Conservation (phyloP, 495 filamentous ascomycete species). For the Lasiosphaeria miniovina region DNA sequence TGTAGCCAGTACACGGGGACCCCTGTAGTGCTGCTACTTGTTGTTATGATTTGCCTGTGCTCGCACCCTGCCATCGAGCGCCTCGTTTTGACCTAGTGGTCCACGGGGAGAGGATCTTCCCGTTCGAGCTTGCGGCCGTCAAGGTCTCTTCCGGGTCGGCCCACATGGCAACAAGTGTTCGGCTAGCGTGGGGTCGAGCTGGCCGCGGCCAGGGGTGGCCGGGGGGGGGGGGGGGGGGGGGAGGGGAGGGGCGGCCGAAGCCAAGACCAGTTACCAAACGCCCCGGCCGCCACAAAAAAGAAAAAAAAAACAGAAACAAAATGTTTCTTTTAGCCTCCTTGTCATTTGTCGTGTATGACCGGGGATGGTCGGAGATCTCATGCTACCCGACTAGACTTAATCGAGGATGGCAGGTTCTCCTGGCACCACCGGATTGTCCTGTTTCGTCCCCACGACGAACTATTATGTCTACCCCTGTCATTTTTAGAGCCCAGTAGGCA, state of each 20-base stretch:
- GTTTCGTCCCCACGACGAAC: neutral
- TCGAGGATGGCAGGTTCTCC: neutral
- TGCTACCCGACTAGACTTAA: conserved; percentile 5
- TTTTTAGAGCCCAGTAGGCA: neutral
- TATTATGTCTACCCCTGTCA: neutral
- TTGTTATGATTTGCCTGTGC: conserved; percentile 2
- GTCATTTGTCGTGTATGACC: neutral
- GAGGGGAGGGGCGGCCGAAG: conserved; percentile 1
- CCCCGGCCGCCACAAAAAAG: conserved; percentile 11
- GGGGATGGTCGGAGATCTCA: conserved; percentile 7
- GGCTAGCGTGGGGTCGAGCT: conserved; percentile 27
- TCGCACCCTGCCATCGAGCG: conserved; percentile 18
- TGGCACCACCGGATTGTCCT: conserved; percentile 1
- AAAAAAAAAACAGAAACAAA: conserved; percentile 20
- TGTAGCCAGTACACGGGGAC: conserved; percentile 3
- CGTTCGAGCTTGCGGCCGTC: conserved; percentile 23
- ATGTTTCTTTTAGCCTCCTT: conserved; percentile 19
- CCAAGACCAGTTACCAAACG: conserved; percentile 8
- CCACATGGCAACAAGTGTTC: conserved; percentile 32
- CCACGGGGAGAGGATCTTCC: conserved; percentile 24
- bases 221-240: conserved; percentile 1
- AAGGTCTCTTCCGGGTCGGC: conserved; percentile 24
- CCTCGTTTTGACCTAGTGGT: conserved; percentile 9
- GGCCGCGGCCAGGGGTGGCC: conserved; percentile 24
- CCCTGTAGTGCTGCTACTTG: conserved; percentile 7